Evolutionary conservation across 179 eudicot genomes (phyloP), one percentile per base, ranked within the genome.

Genomic region (Drosera spatulata): DNA sequence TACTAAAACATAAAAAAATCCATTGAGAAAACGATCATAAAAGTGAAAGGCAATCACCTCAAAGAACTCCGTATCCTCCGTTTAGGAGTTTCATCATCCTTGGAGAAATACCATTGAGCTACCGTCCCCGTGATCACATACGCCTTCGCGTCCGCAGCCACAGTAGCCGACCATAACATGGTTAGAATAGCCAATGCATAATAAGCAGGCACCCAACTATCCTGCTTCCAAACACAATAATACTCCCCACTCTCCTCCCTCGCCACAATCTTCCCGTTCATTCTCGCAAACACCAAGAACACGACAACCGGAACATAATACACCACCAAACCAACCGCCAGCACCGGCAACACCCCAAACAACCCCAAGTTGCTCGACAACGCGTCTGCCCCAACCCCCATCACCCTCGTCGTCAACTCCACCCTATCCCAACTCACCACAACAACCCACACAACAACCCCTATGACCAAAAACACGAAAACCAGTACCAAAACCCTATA

Each of bases 81-180:
- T 64, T 75, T 83, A 42, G 87, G 86, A 12, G 63, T 55, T 1
- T 78, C 63, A 59, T 75, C 80, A 53, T 84, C 93, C 87, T 93
- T 89, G 2, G 86, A 81, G 64, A 93, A 89, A 61, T 93, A 93
- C 99, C 99, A 93, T 60, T 93, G 97, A 50, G 97, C 97, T 77
- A 93, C 80, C 63, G 97, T 86, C 42, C 88, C 93, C 71, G 93
- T 89, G 22, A 80, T 83, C 73, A 89, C 93, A 81, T 86, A 93
- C 55, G 79, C 85, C 78, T 89, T 84, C 41, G 80, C 78, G 61
- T 93, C 99, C 67, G 84, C 61, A 90, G 86, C 73, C 1, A 77
- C 80, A 1, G 88, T 53, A 2, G 85, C 85, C 10, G 97, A 86
- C 99, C 99, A 93, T 67, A 89, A 46, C 99, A 89, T 86, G 3